These are phyloP conservation scores for Botrytis squamosa DNA, from an alignment of 2,329 filamentous ascomycete genomes.

Conservation along the genomic window DNA sequence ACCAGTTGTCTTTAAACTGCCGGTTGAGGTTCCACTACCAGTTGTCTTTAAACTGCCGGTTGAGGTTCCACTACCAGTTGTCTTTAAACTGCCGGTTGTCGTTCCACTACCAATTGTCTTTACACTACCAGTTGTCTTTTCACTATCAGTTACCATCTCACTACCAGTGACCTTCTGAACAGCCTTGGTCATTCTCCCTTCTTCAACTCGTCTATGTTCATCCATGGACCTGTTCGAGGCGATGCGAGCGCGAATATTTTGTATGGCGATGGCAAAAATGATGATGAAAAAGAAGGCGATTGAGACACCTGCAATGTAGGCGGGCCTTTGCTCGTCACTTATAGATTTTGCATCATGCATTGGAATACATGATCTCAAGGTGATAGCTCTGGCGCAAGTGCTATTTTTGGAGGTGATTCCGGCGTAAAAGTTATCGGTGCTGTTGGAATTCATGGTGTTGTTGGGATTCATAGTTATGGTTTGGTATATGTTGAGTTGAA, in stretches of 20 bases:
- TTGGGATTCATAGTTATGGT: background rate
- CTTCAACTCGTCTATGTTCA: background rate
- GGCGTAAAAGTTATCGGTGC: background rate
- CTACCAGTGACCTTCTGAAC: background rate
- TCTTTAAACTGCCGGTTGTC: no score
- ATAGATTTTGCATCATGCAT: background rate
- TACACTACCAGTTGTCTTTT: no score
- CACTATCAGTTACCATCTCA: background rate
- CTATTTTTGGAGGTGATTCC: background rate
- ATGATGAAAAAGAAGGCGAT: background rate
- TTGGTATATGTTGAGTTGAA: background rate
- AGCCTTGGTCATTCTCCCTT: background rate
- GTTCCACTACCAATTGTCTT: no score
- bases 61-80: no score
- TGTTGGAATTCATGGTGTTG: background rate
- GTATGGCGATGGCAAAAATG: background rate
- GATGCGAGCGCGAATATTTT: background rate
- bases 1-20: no score
- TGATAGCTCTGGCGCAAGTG: background rate
- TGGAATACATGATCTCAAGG: background rate
- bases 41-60: no score
- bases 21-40: no score
- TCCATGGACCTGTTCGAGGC: background rate
- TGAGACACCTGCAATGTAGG: background rate
- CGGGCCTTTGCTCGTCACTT: background rate